Conservation (phyloP, 768 basidiomycete species). For the Pleurotus giganteus region DNA sequence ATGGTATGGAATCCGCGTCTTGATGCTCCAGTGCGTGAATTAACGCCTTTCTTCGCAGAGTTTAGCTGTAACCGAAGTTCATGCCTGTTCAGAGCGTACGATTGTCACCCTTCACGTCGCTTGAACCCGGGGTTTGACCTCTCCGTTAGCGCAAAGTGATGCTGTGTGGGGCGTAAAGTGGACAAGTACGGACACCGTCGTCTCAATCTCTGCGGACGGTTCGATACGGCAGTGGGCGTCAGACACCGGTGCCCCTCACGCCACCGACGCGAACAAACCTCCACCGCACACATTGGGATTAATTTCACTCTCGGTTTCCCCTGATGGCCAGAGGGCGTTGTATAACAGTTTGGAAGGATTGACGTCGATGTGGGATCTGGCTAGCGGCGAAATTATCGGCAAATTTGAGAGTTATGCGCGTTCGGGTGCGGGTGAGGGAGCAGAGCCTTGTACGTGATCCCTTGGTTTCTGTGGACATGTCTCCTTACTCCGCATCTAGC, state of each 20-base stretch:
- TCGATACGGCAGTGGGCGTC: slow-evolving; percentile 73
- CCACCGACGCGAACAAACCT: slow-evolving; percentile 47
- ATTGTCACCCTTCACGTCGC: slow-evolving; percentile 25
- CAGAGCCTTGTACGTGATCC: slow-evolving; percentile 49
- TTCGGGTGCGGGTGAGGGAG: slow-evolving; percentile 38
- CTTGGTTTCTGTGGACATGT: background rate
- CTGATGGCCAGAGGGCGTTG: slow-evolving; percentile 62
- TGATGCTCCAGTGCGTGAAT: background rate
- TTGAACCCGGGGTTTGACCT: background rate
- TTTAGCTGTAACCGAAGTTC: slow-evolving; percentile 69
- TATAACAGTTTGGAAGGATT: slow-evolving; percentile 86
- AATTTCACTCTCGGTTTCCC: slow-evolving; percentile 73
- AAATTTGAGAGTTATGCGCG: slow-evolving; percentile 73
- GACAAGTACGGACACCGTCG: slow-evolving; percentile 60
- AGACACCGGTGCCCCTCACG: slow-evolving; percentile 58
- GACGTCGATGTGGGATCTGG: slow-evolving; percentile 72
- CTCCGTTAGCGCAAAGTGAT: slow-evolving; percentile 67
- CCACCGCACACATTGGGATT: slow-evolving; percentile 83
- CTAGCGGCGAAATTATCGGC: slow-evolving; percentile 56
- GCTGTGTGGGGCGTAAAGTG: slow-evolving; percentile 78
- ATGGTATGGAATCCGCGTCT: background rate
- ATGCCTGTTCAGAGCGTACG: slow-evolving; percentile 78
- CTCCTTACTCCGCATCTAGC: slow-evolving; percentile 38
- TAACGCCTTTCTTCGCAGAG: slow-evolving; percentile 41
- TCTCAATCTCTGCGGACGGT: slow-evolving; percentile 80